Percentiles rank a stretch among this genome's conserved stretches.
Evolutionary conservation across 306 rosid species (phyloP).

Genomic region (Luffa aegyptiaca): DNA sequence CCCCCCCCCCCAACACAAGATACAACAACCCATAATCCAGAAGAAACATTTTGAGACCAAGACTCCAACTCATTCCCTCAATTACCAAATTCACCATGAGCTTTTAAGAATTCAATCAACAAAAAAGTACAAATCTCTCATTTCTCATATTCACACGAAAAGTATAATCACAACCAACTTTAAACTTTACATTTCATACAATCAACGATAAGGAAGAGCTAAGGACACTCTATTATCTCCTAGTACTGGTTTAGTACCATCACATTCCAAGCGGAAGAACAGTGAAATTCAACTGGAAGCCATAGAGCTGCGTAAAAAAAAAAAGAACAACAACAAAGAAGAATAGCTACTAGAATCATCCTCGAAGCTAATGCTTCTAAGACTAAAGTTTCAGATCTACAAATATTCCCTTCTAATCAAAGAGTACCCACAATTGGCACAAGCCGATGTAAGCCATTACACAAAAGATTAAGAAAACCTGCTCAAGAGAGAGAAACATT

Average conservation of each 20-base stretch:
- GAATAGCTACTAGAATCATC: constrained; percentile 21
- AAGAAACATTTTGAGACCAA: constrained; percentile 16
- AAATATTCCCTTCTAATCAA: neutral
- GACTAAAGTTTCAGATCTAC: constrained; percentile 30
- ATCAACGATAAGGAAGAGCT: neutral
- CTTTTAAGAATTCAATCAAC: neutral
- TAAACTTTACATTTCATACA: constrained; percentile 5
- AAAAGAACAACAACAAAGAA: neutral
- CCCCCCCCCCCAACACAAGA: constrained; percentile 3
- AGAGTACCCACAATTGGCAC: neutral
- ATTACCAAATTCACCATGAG: constrained; percentile 1
- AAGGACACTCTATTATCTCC: constrained; percentile 6
- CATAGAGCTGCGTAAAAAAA: neutral
- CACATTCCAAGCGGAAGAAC: neutral
- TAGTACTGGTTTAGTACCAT: neutral
- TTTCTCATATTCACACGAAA: neutral
- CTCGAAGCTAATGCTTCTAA: neutral
- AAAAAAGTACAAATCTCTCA: neutral
- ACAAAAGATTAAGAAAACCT: neutral
- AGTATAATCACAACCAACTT: neutral
- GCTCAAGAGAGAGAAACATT: neutral
- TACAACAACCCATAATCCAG: neutral
- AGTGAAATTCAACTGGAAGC: neutral
- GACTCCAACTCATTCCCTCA: neutral
- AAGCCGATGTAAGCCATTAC: neutral